Percentiles rank a stretch among this genome's conserved stretches.
These are phyloP conservation scores for Cercophora newfieldiana DNA, from an alignment of 495 filamentous ascomycete species.

Conservation along the genomic window DNA sequence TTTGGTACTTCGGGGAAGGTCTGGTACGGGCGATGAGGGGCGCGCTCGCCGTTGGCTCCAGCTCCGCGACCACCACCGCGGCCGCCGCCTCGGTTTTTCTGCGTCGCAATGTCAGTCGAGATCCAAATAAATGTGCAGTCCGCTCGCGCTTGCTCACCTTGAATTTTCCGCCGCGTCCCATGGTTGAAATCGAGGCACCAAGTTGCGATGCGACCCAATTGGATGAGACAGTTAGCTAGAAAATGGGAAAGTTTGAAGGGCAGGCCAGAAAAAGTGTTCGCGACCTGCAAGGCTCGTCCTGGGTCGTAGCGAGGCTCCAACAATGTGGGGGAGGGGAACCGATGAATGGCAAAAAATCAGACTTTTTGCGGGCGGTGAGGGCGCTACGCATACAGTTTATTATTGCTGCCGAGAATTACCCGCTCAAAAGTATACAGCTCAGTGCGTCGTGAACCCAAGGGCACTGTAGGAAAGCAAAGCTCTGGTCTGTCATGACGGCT, in stretches of 20 bases:
- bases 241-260: background rate
- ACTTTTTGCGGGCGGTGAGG: conserved; percentile 17
- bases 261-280: conserved; percentile 5
- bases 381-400: background rate
- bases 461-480: background rate
- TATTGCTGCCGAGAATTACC: background rate
- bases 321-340: conserved; percentile 19
- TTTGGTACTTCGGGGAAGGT: conserved; percentile 62
- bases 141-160: conserved; percentile 12
- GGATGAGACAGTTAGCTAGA: background rate
- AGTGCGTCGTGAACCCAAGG: background rate
- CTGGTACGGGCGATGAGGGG: conserved; percentile 37
- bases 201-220: conserved; percentile 13
- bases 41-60: conserved; percentile 20
- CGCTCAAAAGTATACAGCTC: background rate
- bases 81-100: conserved; percentile 26
- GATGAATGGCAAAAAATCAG: background rate
- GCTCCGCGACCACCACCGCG: conserved; percentile 26
- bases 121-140: background rate
- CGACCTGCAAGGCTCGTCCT: conserved; percentile 6
- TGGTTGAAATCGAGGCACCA: conserved; percentile 11
- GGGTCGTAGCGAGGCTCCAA: background rate
- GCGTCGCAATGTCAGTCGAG: background rate
- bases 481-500: no score
- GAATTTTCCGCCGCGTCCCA: conserved; percentile 22